phyloP scores from a whole-genome alignment of 305 asterid genomes.

The Rubia peregrina region DNA sequence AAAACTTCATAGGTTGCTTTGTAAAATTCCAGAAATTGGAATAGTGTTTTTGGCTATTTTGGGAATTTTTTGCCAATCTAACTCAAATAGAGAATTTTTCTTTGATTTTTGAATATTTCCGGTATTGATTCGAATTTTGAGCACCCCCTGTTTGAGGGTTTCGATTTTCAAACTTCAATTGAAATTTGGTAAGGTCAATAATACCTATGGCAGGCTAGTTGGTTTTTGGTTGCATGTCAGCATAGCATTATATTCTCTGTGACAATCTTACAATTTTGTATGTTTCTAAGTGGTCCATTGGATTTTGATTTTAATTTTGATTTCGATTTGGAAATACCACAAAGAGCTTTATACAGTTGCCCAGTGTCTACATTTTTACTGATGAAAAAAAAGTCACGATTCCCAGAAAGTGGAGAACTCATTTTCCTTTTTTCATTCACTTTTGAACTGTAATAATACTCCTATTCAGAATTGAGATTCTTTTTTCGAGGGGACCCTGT shows the following conservation, averaged over 20 bases:
- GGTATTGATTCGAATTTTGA: too few relatives aligned
- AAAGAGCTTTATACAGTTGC: not conserved
- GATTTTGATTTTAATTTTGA: too few relatives aligned
- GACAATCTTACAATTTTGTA: not conserved
- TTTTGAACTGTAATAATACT: not conserved
- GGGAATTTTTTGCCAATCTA: too few relatives aligned
- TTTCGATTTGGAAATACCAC: not conserved
- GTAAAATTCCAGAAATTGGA: too few relatives aligned
- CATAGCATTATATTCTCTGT: not conserved
- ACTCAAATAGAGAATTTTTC: too few relatives aligned
- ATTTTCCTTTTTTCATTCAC: not conserved
- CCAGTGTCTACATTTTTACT: not conserved
- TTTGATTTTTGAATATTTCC: too few relatives aligned
- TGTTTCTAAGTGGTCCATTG: not conserved
- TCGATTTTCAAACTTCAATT: constrained; percentile 2
- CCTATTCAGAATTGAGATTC: not conserved
- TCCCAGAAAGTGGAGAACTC: constrained; percentile 4
- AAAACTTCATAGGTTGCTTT: too few relatives aligned
- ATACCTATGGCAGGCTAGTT: not conserved
- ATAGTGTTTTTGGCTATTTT: too few relatives aligned
- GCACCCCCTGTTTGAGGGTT: not conserved
- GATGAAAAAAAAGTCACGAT: not conserved
- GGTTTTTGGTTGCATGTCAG: constrained; percentile 3
- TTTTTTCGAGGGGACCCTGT: not conserved
- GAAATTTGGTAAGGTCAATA: not conserved